These are phyloP conservation scores for Mitragyna speciosa DNA, from an alignment of 257 asterid species.

Conservation along the genomic window DNA sequence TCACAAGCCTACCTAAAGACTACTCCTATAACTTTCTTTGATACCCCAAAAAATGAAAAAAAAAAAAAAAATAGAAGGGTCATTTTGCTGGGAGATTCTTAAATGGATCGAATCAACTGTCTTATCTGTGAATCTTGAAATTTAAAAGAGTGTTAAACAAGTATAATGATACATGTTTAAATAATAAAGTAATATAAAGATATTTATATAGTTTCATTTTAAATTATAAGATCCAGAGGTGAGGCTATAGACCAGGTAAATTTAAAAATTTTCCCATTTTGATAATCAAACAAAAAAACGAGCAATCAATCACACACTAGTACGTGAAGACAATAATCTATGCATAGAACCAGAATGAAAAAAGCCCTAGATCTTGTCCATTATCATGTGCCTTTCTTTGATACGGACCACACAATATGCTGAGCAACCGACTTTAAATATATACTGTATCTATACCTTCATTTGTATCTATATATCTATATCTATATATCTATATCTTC, in stretches of 20 bases:
- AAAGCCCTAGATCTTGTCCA: slow-evolving; percentile 14
- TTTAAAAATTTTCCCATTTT: no score
- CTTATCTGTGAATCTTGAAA: no score
- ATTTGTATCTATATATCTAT: no score
- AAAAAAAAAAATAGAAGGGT: not conserved
- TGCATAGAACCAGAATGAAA: not conserved
- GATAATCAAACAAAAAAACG: slow-evolving; percentile 1
- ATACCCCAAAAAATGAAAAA: not conserved
- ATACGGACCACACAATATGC: slow-evolving; percentile 17
- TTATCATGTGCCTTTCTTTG: slow-evolving; percentile 16
- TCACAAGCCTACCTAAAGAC: not conserved
- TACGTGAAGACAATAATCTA: slow-evolving; percentile 2
- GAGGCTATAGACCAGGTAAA: no score
- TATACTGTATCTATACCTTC: no score
- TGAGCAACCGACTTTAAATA: slow-evolving; percentile 4
- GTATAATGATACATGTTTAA: no score
- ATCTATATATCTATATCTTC: not conserved
- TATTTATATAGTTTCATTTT: no score
- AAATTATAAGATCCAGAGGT: no score
- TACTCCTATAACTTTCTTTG: not conserved
- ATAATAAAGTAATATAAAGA: no score
- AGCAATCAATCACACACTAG: not conserved
- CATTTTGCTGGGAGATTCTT: no score
- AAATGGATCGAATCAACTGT: no score
- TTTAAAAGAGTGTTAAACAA: no score